A percentile compares a stretch with the other conserved stretches of the same genome.
Evolutionary conservation across 208 protist genomes (phyloP).

Genomic region (Strigomonas culicis): DNA sequence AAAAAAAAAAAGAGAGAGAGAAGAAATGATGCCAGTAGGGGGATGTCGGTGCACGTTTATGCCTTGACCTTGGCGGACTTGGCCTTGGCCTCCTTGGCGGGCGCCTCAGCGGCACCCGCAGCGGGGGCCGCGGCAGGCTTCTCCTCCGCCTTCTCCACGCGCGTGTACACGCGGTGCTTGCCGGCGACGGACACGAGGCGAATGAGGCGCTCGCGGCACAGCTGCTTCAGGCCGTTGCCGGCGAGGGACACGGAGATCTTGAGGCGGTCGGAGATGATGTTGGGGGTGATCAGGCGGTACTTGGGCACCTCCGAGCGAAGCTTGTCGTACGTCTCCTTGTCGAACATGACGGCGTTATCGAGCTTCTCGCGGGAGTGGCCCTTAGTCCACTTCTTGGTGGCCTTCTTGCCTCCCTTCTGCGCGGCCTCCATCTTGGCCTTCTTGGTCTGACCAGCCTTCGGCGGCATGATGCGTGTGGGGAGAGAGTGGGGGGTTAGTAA

Average conservation of each 20-base stretch:
- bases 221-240: slow-evolving; percentile 79
- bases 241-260: slow-evolving; percentile 87
- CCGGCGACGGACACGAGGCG: slow-evolving; percentile 70
- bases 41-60: not conserved
- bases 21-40: not conserved
- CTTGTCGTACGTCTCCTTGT: slow-evolving; percentile 84
- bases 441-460: slow-evolving; percentile 66
- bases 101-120: not conserved
- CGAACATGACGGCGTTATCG: slow-evolving; percentile 91
- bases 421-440: slow-evolving; percentile 73
- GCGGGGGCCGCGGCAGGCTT: not conserved
- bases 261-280: slow-evolving; percentile 87
- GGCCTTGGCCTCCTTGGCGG: slow-evolving; percentile 4
- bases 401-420: slow-evolving; percentile 77
- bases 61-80: not conserved
- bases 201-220: slow-evolving; percentile 83
- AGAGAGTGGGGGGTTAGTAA: not conserved
- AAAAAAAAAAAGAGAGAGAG: slow-evolving; percentile 14
- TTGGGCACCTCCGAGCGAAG: slow-evolving; percentile 88
- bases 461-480: slow-evolving; percentile 34
- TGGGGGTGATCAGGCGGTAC: slow-evolving; percentile 91
- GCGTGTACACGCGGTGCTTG: slow-evolving; percentile 83
- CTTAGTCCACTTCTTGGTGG: slow-evolving; percentile 93
- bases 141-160: slow-evolving; percentile 34
- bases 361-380: slow-evolving; percentile 85